These are phyloP conservation scores for Tolypocladium amazonense DNA, from an alignment of 2,329 filamentous ascomycete genomes.

Conservation along the genomic window DNA sequence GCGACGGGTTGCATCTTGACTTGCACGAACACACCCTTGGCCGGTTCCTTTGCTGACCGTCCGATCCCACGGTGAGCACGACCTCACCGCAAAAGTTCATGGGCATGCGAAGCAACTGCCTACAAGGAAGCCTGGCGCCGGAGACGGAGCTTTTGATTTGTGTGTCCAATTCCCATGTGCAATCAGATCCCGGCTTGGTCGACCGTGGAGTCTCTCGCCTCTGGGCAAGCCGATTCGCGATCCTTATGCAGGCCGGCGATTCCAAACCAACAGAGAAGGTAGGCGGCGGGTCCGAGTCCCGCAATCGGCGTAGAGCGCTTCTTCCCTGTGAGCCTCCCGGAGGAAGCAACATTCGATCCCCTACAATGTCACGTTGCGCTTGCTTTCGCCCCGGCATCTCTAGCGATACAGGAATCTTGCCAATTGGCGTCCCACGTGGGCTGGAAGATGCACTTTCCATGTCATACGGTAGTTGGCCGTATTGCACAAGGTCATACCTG, in stretches of 20 bases:
- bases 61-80: neutral
- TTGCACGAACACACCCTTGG: neutral
- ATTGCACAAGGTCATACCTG: neutral
- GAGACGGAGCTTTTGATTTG: neutral
- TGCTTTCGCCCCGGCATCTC: neutral
- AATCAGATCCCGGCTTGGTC: neutral
- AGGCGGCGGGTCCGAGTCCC: too few species aligned
- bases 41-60: neutral
- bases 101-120: neutral
- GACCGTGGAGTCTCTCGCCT: neutral
- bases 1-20: neutral
- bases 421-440: neutral
- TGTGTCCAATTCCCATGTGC: neutral
- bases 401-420: neutral
- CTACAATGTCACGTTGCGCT: neutral
- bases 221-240: neutral
- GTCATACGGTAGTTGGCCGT: neutral
- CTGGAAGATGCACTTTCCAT: neutral
- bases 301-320: neutral
- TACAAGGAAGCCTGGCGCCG: neutral
- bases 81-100: neutral
- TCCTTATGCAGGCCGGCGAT: neutral
- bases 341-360: neutral
- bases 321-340: neutral
- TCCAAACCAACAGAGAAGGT: neutral